phyloP scores from a whole-genome alignment of 306 rosid species.

The Citrullus colocynthis region DNA sequence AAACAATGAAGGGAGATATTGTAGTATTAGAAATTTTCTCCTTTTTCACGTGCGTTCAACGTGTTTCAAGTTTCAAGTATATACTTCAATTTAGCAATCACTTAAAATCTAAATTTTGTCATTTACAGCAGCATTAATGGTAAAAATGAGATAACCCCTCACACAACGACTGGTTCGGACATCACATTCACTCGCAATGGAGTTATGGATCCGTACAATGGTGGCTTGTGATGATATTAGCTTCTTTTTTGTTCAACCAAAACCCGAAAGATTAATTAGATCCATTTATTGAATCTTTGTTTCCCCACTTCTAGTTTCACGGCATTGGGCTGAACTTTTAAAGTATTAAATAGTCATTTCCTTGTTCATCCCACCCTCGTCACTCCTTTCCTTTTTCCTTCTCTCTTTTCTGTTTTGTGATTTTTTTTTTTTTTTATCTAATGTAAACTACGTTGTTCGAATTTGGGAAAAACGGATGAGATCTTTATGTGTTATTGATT shows the following conservation, averaged over 20 bases:
- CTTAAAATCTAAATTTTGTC: background rate
- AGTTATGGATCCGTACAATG: background rate
- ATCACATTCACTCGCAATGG: background rate
- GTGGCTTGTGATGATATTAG: conserved; percentile 12
- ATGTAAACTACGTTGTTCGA: background rate
- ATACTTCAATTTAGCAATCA: background rate
- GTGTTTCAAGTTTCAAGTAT: background rate
- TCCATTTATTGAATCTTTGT: conserved; percentile 13
- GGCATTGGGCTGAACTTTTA: conserved; percentile 1
- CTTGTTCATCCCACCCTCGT: background rate
- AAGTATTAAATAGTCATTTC: background rate
- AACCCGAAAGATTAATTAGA: conserved; percentile 28
- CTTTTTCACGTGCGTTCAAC: too few relatives aligned
- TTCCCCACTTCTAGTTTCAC: background rate
- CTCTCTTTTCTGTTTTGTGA: too few relatives aligned
- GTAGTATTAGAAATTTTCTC: too few relatives aligned
- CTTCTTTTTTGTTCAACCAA: conserved; percentile 22
- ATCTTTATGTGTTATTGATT: background rate
- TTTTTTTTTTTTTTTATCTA: too few relatives aligned
- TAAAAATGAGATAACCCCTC: conserved; percentile 7
- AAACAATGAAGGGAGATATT: too few relatives aligned
- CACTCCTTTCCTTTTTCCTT: background rate
- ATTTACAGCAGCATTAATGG: conserved; percentile 40
- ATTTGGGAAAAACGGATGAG: background rate
- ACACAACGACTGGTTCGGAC: conserved; percentile 5